Evolutionary conservation across 169 alveolate species (phyloP), one percentile per base, ranked within the genome.

Genomic region (Eimeria maxima): DNA sequence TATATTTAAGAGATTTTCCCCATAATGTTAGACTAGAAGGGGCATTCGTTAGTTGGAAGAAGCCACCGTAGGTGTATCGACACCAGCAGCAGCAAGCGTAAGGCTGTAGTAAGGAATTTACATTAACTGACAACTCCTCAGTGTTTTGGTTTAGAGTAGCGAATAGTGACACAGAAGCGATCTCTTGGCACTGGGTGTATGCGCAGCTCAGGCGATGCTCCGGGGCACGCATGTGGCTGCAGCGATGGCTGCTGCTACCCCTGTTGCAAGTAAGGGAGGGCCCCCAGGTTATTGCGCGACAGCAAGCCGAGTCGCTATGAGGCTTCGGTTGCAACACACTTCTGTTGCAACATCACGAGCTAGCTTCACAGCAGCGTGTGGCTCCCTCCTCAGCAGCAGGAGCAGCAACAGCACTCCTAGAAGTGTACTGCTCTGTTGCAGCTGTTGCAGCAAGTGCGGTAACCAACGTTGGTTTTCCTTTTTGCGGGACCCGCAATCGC

Each of bases 401-500:
- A 71, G 22, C 86, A 33, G 55, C 86, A 33, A 10, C 6, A 38
- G 14, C 86, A 74, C 27, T 55, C 29, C 16, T 24, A 18, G 84
- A 10, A 74, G 60, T 55, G 22, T 42, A 16, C 84, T 13, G 84
- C 45, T 74, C 60, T 74, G 86, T 57, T 42, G 86, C 86, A 42
- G 60, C 60, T 42, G 86, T 29, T 42, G 86, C 90, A 27, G 90
- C 44, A 80, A 44, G 4, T 42, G 69, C 69, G 47, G 69, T n/a
- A 38, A 45, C 0, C 50, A 22, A 27, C 90, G 90, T n/a, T 80
- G 90, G 71, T 50, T 45, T n/a, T 80, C 90, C 14, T 69, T 80
- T 8, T 38, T 80, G 60, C 53, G 90, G 22, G 90, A 80, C 71
- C 69, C 69, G 44, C 47, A 80, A 33, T 16, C 69, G 27, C 38